A percentile compares a stretch with the other conserved stretches of the same genome.
Conservation (phyloP, 1,139 yeast genomes). For the Geotrichum bryndzae region DNA sequence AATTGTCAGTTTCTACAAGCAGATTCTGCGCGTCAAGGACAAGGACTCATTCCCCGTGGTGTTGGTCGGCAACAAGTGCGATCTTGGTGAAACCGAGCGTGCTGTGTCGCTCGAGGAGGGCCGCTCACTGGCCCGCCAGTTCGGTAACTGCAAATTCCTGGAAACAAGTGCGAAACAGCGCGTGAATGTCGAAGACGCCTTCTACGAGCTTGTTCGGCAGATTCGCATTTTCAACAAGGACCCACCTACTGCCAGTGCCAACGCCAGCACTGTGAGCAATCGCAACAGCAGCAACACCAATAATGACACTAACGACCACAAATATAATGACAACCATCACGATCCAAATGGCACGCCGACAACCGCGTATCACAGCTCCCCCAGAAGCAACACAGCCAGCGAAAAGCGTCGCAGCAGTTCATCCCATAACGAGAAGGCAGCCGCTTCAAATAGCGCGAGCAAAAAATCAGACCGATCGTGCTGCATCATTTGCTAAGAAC, state of each 20-base stretch:
- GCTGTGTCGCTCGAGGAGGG: constrained; percentile 82
- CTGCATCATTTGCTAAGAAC: no score
- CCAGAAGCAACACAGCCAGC: no score
- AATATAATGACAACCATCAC: no score
- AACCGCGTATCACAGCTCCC: no score
- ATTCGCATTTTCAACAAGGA: constrained; percentile 45
- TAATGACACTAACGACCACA: no score
- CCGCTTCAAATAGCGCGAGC: no score
- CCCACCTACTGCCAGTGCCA: background rate
- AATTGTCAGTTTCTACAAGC: constrained; percentile 70
- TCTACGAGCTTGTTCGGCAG: constrained; percentile 65
- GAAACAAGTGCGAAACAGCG: constrained; percentile 94
- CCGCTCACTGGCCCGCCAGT: constrained; percentile 59
- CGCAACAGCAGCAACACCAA: background rate
- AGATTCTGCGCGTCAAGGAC: constrained; percentile 75
- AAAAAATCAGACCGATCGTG: no score
- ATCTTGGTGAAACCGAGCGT: constrained; percentile 54
- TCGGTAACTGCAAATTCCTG: constrained; percentile 66
- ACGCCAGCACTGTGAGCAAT: background rate
- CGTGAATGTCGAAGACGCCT: constrained; percentile 89
- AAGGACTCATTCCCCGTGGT: constrained; percentile 37
- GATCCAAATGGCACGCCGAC: no score
- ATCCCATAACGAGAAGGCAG: no score
- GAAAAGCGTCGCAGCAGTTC: no score
- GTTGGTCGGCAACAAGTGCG: constrained; percentile 44